Conservation (phyloP, 345 rosid genomes). For the Angophora floribunda region DNA sequence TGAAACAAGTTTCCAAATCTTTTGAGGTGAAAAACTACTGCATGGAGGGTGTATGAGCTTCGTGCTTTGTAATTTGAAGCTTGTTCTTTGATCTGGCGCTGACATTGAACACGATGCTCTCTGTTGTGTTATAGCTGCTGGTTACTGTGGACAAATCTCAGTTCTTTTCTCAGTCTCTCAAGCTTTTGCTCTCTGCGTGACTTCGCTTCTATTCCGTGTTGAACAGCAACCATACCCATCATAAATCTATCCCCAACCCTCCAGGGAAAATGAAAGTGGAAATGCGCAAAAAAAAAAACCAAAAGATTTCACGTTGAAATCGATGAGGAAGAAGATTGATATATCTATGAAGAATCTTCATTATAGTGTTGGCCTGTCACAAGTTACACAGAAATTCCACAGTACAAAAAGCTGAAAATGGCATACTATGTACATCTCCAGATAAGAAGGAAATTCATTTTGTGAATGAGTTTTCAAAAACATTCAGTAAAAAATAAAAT, state of each 20-base stretch:
- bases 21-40: not conserved
- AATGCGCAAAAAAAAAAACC: not conserved
- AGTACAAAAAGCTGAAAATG: not conserved
- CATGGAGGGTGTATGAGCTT: not conserved
- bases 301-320: not conserved
- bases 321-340: not conserved
- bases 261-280: not conserved
- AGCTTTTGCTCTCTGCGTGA: not conserved
- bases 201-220: not conserved
- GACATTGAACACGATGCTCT: not conserved
- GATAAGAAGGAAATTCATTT: not conserved
- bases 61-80: not conserved
- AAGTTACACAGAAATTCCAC: not conserved
- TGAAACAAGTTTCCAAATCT: not conserved
- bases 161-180: not conserved
- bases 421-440: not conserved
- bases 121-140: not conserved
- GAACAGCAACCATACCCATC: not conserved
- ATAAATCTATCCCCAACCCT: not conserved
- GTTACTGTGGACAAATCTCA: not conserved
- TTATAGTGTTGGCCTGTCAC: not conserved
- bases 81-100: not conserved
- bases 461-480: not conserved
- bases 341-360: not conserved
- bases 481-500: not conserved